Evolutionary conservation across 2,329 filamentous ascomycete genomes (phyloP), one percentile per base, ranked within the genome.

Genomic region (Sporothrix phasma): DNA sequence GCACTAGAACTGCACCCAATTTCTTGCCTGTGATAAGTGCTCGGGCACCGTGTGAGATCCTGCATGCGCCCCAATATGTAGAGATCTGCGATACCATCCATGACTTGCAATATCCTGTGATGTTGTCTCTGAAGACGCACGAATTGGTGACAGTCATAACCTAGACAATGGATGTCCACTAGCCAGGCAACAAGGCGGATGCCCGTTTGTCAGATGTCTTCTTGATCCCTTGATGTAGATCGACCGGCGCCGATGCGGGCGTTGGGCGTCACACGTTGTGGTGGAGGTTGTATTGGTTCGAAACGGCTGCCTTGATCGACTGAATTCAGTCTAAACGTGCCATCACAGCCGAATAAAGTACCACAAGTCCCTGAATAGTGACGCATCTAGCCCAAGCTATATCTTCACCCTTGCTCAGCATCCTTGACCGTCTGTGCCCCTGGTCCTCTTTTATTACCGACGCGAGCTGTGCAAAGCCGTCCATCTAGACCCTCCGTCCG

Each of bases 171-270:
- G 15, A n/a, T 47, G 43, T 19, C 43, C 19, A 26, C 43, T 47
- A 24, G 43, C 29, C 43, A 61, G 58, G 43, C 58, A 61, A 37
- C 58, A 61, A 61, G 58, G 43, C 58, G 43, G 37, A 47, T 46
- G 29, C n/a, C 10, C 22, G 4, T 45, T 39, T 4, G n/a, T 19
- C 31, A 56, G n/a, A 24, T 56, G 19, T 39, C 19, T 11, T 24
- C 31, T 24, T 24, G 51, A 17, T 17, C n/a, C 17, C 31, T 24
- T 24, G 51, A 17, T 17, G 19, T 37, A 3, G 7, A 11, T 37
- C 19, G 5, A 24, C 34, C 51, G 19, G 37, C 15, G 15, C 54
- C 37, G 37, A 3, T 58, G 31, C 31, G 31, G 31, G 31, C 51
- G 19, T 39, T 19, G 31, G 31, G 31, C 51, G 19, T 39, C 31